A percentile compares a stretch with the other conserved stretches of the same genome.
Conservation (phyloP, 352 stramenopile genomes). For the Pythium scleroteichum region DNA sequence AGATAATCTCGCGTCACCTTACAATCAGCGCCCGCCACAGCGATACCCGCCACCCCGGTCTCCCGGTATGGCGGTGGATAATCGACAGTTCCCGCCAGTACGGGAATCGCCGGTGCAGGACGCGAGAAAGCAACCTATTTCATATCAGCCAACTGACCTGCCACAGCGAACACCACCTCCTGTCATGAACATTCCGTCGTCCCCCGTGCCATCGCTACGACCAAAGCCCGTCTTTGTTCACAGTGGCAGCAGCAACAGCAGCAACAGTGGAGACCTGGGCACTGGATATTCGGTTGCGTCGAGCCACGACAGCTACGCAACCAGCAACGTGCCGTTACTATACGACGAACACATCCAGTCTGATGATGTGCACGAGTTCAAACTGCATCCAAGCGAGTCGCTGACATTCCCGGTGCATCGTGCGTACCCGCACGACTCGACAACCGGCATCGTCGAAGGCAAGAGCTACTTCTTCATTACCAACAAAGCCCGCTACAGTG, state of each 20-base stretch:
- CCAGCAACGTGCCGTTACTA: not conserved
- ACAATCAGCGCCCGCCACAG: not conserved
- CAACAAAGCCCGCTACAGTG: conserved; percentile 50
- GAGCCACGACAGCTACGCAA: conserved; percentile 22
- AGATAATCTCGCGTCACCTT: not conserved
- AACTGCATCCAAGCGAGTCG: conserved; percentile 23
- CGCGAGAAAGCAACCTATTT: not conserved
- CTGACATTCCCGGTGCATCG: conserved; percentile 23
- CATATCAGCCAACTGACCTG: not conserved
- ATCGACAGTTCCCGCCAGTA: not conserved
- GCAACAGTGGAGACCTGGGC: conserved; percentile 7
- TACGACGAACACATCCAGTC: conserved; percentile 15
- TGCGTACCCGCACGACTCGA: conserved; percentile 4
- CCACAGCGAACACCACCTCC: not conserved
- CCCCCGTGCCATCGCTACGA: conserved; percentile 16
- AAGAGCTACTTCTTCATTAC: conserved; percentile 58
- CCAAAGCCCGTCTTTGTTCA: conserved; percentile 7
- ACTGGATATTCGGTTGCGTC: conserved; percentile 2
- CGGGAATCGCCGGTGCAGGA: not conserved
- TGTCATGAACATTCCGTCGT: conserved; percentile 15
- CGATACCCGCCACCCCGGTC: not conserved
- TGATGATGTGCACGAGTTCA: conserved; percentile 20
- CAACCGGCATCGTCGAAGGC: conserved; percentile 33
- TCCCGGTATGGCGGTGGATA: not conserved
- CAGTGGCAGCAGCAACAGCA: conserved; percentile 21